phyloP scores from a whole-genome alignment of 139 green algal species.

The Dunaliella primolecta region DNA sequence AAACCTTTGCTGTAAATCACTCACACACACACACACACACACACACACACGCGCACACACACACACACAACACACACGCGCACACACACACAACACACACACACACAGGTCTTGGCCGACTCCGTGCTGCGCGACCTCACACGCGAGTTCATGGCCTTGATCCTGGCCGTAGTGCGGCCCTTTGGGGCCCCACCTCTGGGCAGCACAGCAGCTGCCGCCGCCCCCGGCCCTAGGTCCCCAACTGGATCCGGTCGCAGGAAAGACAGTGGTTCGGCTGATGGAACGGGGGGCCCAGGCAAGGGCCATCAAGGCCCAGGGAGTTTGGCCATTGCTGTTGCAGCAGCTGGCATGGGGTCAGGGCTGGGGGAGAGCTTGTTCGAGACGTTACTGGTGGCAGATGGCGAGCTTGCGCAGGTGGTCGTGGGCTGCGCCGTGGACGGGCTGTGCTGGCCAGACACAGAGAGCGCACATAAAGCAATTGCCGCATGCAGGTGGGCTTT shows the following conservation, averaged over 20 bases:
- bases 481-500: constrained; percentile 49
- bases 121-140: constrained; percentile 42
- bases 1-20: no score
- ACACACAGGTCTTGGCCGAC: constrained; percentile 34
- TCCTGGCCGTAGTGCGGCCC: constrained; percentile 28
- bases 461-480: constrained; percentile 42
- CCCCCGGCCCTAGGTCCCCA: not conserved
- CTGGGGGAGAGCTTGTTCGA: constrained; percentile 37
- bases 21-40: not conserved
- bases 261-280: not conserved
- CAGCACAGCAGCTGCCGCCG: not conserved
- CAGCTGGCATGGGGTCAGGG: not conserved
- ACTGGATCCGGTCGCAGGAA: not conserved
- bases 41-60: not conserved
- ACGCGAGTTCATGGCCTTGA: constrained; percentile 59
- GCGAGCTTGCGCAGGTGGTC: constrained; percentile 33
- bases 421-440: constrained; percentile 51
- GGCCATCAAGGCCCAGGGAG: not conserved
- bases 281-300: constrained; percentile 11
- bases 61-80: not conserved
- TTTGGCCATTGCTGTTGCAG: not conserved
- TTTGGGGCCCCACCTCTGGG: not conserved
- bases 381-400: constrained; percentile 37
- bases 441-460: constrained; percentile 70
- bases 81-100: not conserved